Conservation (phyloP, 2,329 filamentous ascomycete genomes). For the Cryphonectria carpinicola region DNA sequence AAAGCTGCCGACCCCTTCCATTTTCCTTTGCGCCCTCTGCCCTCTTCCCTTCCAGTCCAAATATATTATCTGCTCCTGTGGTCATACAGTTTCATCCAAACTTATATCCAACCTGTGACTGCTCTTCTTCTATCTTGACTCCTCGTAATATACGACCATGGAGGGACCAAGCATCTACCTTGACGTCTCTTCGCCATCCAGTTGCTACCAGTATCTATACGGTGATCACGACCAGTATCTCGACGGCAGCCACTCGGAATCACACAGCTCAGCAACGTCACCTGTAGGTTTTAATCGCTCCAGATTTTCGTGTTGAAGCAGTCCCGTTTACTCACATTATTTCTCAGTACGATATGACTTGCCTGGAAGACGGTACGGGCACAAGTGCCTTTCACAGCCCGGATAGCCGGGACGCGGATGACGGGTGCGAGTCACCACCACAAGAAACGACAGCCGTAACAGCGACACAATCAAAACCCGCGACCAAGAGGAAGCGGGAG, state of each 20-base stretch:
- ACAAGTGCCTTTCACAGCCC: slow-evolving; percentile 32
- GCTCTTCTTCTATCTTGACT: neutral
- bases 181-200: slow-evolving; percentile 40
- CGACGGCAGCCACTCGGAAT: slow-evolving; percentile 41
- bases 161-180: slow-evolving; percentile 37
- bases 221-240: slow-evolving; percentile 43
- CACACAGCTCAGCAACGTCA: slow-evolving; percentile 44
- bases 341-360: slow-evolving; percentile 40
- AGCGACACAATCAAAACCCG: slow-evolving; percentile 39
- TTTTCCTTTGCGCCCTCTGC: neutral
- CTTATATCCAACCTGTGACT: slow-evolving; percentile 14
- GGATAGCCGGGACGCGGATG: slow-evolving; percentile 30
- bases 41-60: neutral
- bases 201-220: slow-evolving; percentile 40
- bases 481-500: slow-evolving; percentile 53
- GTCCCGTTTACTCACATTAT: slow-evolving; percentile 28
- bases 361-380: slow-evolving; percentile 29
- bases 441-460: slow-evolving; percentile 29
- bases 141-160: slow-evolving; percentile 33
- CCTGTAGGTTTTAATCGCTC: slow-evolving; percentile 36
- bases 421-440: slow-evolving; percentile 25
- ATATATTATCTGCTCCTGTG: slow-evolving; percentile 8
- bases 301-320: neutral
- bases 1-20: slow-evolving; percentile 12
- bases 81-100: slow-evolving; percentile 7